Percentiles rank a stretch among this genome's conserved stretches.
phyloP scores from a whole-genome alignment of 192 early-diverging fungal species.

The Entomortierella lignicola region DNA sequence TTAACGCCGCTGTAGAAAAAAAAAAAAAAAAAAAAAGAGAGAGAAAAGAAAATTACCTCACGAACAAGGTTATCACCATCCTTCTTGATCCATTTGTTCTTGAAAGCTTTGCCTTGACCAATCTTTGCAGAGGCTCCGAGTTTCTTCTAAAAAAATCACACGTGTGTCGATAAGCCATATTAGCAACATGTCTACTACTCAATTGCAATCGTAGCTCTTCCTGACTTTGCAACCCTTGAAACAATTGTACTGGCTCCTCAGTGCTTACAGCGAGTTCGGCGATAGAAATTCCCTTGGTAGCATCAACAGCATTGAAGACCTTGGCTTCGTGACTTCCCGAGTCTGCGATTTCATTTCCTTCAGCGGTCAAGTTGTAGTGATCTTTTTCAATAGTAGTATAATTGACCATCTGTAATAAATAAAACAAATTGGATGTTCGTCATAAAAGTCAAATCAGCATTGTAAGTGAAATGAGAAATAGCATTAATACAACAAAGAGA shows the following conservation, averaged over 20 bases:
- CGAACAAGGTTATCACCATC: conserved; percentile 77
- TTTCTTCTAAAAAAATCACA: conserved; percentile 44
- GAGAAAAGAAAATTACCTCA: conserved; percentile 28
- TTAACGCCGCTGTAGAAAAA: too few species aligned
- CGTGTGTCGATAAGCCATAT: not conserved
- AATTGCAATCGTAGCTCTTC: not conserved
- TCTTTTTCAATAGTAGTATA: conserved; percentile 85
- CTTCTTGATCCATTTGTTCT: conserved; percentile 99
- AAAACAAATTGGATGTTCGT: not conserved
- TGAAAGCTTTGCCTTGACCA: conserved; percentile 95
- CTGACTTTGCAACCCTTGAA: too few species aligned
- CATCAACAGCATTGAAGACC: conserved; percentile 90
- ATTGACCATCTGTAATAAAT: conserved; percentile 74
- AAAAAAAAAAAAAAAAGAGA: too few species aligned
- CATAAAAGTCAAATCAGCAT: not conserved
- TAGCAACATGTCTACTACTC: not conserved
- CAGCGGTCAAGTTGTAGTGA: conserved; percentile 85
- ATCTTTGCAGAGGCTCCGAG: conserved; percentile 86
- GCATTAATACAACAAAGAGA: not conserved
- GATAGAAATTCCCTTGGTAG: conserved; percentile 83
- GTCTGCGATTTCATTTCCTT: conserved; percentile 87
- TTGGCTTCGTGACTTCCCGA: conserved; percentile 93
- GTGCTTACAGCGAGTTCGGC: conserved; percentile 80
- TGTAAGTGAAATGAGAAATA: not conserved
- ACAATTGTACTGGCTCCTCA: not conserved